Evolutionary conservation across 805 yeast species (phyloP), one percentile per base, ranked within the genome.

Genomic region (Wickerhamiella siamensis): DNA sequence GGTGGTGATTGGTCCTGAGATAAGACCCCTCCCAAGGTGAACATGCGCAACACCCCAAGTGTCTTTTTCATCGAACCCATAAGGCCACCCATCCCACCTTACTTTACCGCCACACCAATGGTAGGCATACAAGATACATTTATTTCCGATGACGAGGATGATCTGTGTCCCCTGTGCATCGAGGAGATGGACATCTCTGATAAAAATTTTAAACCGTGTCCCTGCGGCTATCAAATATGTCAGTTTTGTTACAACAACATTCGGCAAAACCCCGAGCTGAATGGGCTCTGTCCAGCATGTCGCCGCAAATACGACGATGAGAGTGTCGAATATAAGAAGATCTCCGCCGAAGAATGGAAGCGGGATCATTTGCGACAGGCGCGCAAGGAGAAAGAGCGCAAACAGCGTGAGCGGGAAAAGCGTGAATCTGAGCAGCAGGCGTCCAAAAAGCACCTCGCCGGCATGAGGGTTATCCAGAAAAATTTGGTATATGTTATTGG

Each of bases 131-230:
- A 34, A 20, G 81, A 76, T 54, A 63, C 76, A 26, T 75, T 77
- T 50, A 69, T 77, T 47, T 75, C 83, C 33, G 94, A 82, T 52
- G 86, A 79, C 45, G 91, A 81, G 52, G 88, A 78, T 51, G 93
- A 82, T 49, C 68, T 70, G 50, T 79, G 79, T 64, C 98, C 98
- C 43, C 73, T 91, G 48, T 91, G 99, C 67, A 88, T 87, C 56
- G 99, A 91, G 63, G 96, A 91, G 59, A 79, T 91, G 86, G 99
- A 91, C 62, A 77, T 88, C 38, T 81, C 94, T 15, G 98, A 91
- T 63, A 84, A 82, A 57, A 83, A 86, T 65, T 91, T 91, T 70
- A 84, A 81, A 61, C 99, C 99, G n/a, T 91, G 99, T 67, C 97
- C 97, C 1, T 91, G 99, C 66, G 99, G 99, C 16, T 91, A 91